These are phyloP conservation scores for Microbotryomycetes sp. DNA, from an alignment of 1,284 basidiomycete genomes.

Conservation along the genomic window DNA sequence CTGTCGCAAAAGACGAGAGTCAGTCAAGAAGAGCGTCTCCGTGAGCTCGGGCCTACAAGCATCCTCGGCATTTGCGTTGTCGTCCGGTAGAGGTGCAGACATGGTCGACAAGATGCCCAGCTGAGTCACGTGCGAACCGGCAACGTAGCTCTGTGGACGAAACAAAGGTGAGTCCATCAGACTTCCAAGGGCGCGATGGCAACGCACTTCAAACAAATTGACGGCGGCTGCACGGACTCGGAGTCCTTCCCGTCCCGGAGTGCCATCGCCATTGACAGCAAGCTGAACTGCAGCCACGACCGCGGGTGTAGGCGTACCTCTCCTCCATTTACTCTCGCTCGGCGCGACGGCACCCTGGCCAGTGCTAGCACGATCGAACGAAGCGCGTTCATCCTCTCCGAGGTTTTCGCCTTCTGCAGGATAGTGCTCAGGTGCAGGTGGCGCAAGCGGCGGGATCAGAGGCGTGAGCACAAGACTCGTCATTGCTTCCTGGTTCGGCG, in stretches of 20 bases:
- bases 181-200: neutral
- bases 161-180: neutral
- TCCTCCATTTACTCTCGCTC: constrained; percentile 26
- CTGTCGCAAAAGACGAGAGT: neutral
- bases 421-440: constrained; percentile 11
- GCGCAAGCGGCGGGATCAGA: constrained; percentile 38
- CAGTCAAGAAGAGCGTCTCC: neutral
- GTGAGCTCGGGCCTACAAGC: constrained; percentile 4
- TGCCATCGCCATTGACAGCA: constrained; percentile 41
- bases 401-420: neutral
- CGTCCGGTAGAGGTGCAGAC: constrained; percentile 34
- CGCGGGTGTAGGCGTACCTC: constrained; percentile 38
- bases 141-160: constrained; percentile 36
- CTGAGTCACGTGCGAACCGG: constrained; percentile 42
- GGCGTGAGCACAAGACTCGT: constrained; percentile 43
- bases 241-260: constrained; percentile 33
- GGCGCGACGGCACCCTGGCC: neutral
- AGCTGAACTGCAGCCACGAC: constrained; percentile 42
- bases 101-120: constrained; percentile 49
- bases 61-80: neutral
- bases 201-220: constrained; percentile 45
- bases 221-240: constrained; percentile 44
- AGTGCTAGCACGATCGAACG: constrained; percentile 36
- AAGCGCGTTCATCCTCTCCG: constrained; percentile 35
- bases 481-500: constrained; percentile 48